Evolutionary conservation across 148 eudicot genomes (phyloP).

Genomic region (Rhododendron henanense): DNA sequence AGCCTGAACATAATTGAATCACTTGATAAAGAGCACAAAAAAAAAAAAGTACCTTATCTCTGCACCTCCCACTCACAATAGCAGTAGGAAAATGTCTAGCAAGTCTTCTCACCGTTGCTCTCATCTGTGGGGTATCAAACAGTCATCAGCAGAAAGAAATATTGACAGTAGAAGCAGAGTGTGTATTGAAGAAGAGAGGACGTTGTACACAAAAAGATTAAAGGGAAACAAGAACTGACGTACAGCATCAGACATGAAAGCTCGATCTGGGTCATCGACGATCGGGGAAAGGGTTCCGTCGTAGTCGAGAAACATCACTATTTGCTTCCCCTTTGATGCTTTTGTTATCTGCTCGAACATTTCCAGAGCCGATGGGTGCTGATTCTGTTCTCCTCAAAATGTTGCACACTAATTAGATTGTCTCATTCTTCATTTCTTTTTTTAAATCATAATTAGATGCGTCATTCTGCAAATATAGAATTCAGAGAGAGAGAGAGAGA

Average conservation of each 20-base stretch:
- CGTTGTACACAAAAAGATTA: background rate
- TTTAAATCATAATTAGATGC: background rate
- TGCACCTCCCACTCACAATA: no score
- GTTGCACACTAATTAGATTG: background rate
- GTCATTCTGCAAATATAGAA: background rate
- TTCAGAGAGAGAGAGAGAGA: background rate
- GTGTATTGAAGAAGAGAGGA: background rate
- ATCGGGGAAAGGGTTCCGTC: slow-evolving; percentile 26
- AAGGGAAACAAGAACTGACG: slow-evolving; percentile 22
- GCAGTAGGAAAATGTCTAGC: no score
- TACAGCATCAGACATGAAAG: slow-evolving; percentile 68
- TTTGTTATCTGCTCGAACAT: slow-evolving; percentile 66
- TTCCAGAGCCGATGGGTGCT: slow-evolving; percentile 57
- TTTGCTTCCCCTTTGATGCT: slow-evolving; percentile 72
- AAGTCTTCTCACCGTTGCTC: no score
- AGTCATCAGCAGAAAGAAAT: no score
- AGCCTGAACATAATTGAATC: no score
- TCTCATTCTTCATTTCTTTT: background rate
- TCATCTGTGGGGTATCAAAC: no score
- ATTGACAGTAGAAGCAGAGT: background rate
- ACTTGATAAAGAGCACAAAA: no score
- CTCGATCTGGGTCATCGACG: slow-evolving; percentile 73
- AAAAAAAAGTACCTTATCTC: no score
- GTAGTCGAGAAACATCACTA: slow-evolving; percentile 71
- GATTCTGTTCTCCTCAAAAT: slow-evolving; percentile 22